Conservation (phyloP, 352 stramenopile species). For the Phytophthora sojae region DNA sequence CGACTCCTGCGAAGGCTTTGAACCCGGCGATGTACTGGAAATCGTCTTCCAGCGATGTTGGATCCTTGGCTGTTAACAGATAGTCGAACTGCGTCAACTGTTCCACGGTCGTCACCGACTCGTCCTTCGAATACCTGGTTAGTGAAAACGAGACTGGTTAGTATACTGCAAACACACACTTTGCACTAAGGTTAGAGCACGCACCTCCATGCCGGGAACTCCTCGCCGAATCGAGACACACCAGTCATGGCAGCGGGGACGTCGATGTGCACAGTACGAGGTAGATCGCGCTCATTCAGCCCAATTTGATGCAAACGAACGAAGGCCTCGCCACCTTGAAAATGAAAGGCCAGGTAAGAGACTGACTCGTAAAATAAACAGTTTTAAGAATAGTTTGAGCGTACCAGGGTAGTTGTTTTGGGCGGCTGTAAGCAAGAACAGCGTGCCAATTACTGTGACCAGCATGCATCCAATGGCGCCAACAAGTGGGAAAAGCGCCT, state of each 20-base stretch:
- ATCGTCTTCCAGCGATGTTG: constrained; percentile 36
- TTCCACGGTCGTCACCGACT: constrained; percentile 54
- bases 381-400: not conserved
- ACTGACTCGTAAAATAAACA: not conserved
- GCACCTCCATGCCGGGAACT: constrained; percentile 77
- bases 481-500: constrained; percentile 66
- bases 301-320: constrained; percentile 61
- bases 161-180: not conserved
- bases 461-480: constrained; percentile 56
- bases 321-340: constrained; percentile 75
- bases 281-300: constrained; percentile 34
- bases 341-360: constrained; percentile 8
- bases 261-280: constrained; percentile 90
- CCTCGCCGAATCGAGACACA: constrained; percentile 90
- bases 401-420: constrained; percentile 94
- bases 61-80: constrained; percentile 60
- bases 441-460: constrained; percentile 50
- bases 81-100: constrained; percentile 69
- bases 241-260: constrained; percentile 95
- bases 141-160: not conserved
- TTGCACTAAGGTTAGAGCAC: constrained; percentile 6
- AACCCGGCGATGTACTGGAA: constrained; percentile 65
- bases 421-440: constrained; percentile 80
- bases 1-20: constrained; percentile 55
- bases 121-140: constrained; percentile 81